Evolutionary conservation across 371 early-diverging fungal species (phyloP).

Genomic region (Mucor mucedo): DNA sequence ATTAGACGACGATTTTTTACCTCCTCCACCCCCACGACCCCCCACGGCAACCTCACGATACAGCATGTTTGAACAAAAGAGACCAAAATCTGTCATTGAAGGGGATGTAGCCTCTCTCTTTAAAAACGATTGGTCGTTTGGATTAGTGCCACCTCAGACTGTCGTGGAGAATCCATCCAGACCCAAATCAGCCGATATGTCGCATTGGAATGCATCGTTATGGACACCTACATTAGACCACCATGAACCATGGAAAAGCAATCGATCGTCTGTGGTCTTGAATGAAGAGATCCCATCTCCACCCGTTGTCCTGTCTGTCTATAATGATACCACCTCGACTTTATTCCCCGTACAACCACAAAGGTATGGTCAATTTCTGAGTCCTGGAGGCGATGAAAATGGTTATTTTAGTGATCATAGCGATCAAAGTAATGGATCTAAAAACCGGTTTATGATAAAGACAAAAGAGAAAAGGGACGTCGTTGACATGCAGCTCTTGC

Average conservation of each 20-base stretch:
- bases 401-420: constrained; percentile 69
- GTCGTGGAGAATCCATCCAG: constrained; percentile 14
- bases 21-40: neutral
- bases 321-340: constrained; percentile 35
- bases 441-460: constrained; percentile 48
- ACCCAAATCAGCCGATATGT: constrained; percentile 67
- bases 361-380: constrained; percentile 44
- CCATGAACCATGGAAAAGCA: constrained; percentile 9
- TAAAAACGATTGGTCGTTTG: constrained; percentile 34
- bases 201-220: constrained; percentile 58
- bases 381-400: constrained; percentile 47
- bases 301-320: constrained; percentile 55
- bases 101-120: constrained; percentile 55
- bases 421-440: constrained; percentile 51
- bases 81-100: constrained; percentile 58
- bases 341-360: neutral
- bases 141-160: neutral
- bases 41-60: neutral
- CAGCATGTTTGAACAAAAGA: constrained; percentile 6
- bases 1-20: constrained; percentile 46
- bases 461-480: constrained; percentile 75
- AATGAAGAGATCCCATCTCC: constrained; percentile 25
- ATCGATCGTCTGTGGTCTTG: constrained; percentile 23
- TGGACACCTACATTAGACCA: constrained; percentile 6
- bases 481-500: constrained; percentile 73